These are phyloP conservation scores for Volutella citrinella DNA, from an alignment of 2,329 filamentous ascomycete species.

Conservation along the genomic window DNA sequence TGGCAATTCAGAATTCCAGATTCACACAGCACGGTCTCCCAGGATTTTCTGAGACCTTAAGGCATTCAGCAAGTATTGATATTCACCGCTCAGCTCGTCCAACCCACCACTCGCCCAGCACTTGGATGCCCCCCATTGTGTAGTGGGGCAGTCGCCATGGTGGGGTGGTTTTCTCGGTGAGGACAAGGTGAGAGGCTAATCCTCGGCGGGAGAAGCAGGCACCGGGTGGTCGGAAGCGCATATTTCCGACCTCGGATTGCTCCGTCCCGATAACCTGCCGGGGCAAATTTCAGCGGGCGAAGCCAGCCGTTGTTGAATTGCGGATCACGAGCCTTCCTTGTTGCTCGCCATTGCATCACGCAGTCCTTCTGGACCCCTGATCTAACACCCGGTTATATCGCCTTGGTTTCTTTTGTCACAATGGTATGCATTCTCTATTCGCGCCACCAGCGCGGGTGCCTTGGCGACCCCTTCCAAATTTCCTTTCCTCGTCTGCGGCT, in stretches of 20 bases:
- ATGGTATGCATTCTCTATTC: conserved; percentile 25
- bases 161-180: conserved; percentile 10
- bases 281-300: conserved; percentile 26
- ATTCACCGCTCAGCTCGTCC: no score
- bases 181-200: conserved; percentile 20
- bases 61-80: no score
- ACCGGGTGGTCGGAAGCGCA: conserved; percentile 21
- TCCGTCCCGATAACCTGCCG: conserved; percentile 19
- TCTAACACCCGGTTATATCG: no score
- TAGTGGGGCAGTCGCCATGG: no score
- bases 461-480: conserved; percentile 5
- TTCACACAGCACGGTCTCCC: no score
- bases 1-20: no score
- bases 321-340: no score
- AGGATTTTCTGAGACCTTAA: no score
- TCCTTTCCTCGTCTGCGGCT: conserved; percentile 8
- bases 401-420: conserved; percentile 19
- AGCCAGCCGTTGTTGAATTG: conserved; percentile 14
- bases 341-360: no score
- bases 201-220: conserved; percentile 19
- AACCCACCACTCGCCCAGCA: no score
- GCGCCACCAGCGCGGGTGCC: no score
- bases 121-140: no score
- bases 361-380: conserved; percentile 2
- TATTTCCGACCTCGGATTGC: conserved; percentile 30